A percentile compares a stretch with the other conserved stretches of the same genome.
These are phyloP conservation scores for Fraxinus americana DNA, from an alignment of 257 asterid species.

Conservation along the genomic window DNA sequence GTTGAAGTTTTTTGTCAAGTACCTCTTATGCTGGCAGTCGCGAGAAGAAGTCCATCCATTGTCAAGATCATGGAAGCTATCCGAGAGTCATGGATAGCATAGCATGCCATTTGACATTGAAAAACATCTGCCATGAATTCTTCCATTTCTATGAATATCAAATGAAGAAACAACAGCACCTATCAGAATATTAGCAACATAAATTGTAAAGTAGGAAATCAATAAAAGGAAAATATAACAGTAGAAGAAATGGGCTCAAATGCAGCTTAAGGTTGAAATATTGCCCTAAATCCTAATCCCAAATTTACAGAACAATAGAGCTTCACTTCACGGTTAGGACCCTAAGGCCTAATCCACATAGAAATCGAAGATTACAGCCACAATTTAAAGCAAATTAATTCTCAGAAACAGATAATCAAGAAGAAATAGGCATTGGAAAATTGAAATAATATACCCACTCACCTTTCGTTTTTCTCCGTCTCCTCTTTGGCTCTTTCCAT, in stretches of 20 bases:
- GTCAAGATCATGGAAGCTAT: no score
- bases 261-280: background rate
- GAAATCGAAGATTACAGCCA: background rate
- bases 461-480: background rate
- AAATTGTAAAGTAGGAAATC: background rate
- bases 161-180: no score
- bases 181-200: background rate
- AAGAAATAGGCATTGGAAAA: background rate
- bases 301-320: background rate
- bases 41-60: no score
- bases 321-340: background rate
- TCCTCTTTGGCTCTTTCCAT: background rate
- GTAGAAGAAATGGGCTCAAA: background rate
- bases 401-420: background rate
- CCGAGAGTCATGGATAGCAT: no score
- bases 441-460: background rate
- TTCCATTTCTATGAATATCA: no score
- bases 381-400: background rate
- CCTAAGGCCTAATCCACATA: no score
- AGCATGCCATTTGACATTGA: no score
- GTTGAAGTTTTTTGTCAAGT: no score
- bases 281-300: background rate
- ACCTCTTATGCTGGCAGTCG: no score
- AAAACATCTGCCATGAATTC: no score
- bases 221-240: background rate